These are phyloP conservation scores for Penicillium ucsense DNA, from an alignment of 495 filamentous ascomycete genomes.

Conservation along the genomic window DNA sequence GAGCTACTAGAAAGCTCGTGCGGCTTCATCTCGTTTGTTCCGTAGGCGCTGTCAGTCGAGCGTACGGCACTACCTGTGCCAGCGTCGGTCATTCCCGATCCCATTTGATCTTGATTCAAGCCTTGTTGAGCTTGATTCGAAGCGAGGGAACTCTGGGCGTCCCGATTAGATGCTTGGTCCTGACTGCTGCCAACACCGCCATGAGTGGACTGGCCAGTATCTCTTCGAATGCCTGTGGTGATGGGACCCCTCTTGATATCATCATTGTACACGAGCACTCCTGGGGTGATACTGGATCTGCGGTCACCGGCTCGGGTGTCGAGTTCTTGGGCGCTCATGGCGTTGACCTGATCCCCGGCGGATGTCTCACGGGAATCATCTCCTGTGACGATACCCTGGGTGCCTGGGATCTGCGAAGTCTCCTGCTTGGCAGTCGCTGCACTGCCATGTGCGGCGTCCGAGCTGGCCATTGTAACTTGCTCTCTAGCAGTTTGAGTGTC, in stretches of 20 bases:
- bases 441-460: too few relatives aligned
- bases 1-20: constrained; percentile 6
- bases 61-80: not conserved
- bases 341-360: constrained; percentile 1
- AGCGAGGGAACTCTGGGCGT: not conserved
- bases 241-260: constrained; percentile 20
- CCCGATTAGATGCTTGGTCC: not conserved
- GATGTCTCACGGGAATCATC: too few relatives aligned
- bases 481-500: too few relatives aligned
- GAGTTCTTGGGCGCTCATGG: constrained; percentile 3
- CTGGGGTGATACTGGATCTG: not conserved
- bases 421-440: too few relatives aligned
- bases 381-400: too few relatives aligned
- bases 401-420: too few relatives aligned
- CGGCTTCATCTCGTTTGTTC: not conserved
- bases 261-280: constrained; percentile 8
- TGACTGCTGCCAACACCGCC: not conserved
- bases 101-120: not conserved
- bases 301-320: constrained; percentile 5
- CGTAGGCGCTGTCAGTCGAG: not conserved
- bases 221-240: constrained; percentile 1
- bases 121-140: not conserved
- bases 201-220: constrained; percentile 1
- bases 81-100: not conserved
- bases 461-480: too few relatives aligned